Percentiles rank a stretch among this genome's conserved stretches.
phyloP scores from a whole-genome alignment of 345 rosid species.

The Nasturtium officinale region DNA sequence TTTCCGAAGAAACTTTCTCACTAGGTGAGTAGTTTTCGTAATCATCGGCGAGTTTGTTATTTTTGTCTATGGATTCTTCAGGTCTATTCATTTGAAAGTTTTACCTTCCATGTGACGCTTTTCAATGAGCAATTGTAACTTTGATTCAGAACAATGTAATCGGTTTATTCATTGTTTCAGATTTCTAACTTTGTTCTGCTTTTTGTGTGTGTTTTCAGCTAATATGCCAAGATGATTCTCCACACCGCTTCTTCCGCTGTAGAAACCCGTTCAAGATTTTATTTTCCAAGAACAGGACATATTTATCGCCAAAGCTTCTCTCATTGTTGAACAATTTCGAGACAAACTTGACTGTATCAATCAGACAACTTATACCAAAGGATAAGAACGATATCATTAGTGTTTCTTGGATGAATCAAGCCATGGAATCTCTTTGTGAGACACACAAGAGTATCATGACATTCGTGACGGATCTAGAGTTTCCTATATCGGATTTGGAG shows the following conservation, averaged over 20 bases:
- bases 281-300: conserved; percentile 60
- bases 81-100: too few species aligned
- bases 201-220: conserved; percentile 24
- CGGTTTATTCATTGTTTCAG: background rate
- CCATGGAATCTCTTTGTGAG: conserved; percentile 72
- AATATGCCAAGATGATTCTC: conserved; percentile 64
- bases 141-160: background rate
- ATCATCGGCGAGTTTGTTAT: background rate
- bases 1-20: conserved; percentile 17
- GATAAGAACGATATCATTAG: conserved; percentile 55
- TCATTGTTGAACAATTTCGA: conserved; percentile 59
- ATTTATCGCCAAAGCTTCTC: conserved; percentile 49
- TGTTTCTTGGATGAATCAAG: conserved; percentile 76
- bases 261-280: conserved; percentile 72
- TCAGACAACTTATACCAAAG: conserved; percentile 61
- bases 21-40: conserved; percentile 14
- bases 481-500: conserved; percentile 73
- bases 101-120: too few species aligned
- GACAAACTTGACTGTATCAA: conserved; percentile 54
- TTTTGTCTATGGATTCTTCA: too few species aligned
- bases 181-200: conserved; percentile 10
- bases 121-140: background rate
- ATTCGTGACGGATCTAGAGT: conserved; percentile 65
- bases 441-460: conserved; percentile 60
- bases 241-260: conserved; percentile 53